Percentiles rank a stretch among this genome's conserved stretches.
phyloP scores from a whole-genome alignment of 2,329 filamentous ascomycete species.

The Microcera coccophila region DNA sequence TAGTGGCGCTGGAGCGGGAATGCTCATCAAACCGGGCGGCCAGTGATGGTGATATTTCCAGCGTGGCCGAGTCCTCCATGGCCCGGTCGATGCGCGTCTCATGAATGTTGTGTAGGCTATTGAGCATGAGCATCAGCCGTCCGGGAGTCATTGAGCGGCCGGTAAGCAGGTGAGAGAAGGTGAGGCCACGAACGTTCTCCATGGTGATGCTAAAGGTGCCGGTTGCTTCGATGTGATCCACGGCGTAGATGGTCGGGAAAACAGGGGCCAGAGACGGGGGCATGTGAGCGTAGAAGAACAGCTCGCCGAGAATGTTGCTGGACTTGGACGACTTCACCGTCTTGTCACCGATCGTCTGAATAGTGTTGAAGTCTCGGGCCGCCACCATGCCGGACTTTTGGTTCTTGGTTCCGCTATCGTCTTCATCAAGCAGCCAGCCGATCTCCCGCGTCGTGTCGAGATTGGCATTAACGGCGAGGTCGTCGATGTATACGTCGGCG shows the following conservation, averaged over 20 bases:
- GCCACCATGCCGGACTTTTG: conserved; percentile 28
- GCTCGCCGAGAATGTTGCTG: conserved; percentile 29
- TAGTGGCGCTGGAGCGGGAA: conserved; percentile 15
- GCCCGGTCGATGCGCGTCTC: conserved; percentile 5
- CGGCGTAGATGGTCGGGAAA: conserved; percentile 24
- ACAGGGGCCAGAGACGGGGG: conserved; percentile 18
- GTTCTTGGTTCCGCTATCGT: conserved; percentile 16
- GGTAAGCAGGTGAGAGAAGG: conserved; percentile 28
- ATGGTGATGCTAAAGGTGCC: conserved; percentile 27
- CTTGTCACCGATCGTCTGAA: conserved; percentile 29
- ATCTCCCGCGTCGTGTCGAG: conserved; percentile 28
- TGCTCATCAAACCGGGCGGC: conserved; percentile 21
- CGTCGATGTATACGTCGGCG: conserved; percentile 30
- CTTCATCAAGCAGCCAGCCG: conserved; percentile 29
- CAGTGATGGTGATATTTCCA: conserved; percentile 21
- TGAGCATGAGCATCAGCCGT: conserved; percentile 23
- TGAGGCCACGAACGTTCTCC: conserved; percentile 27
- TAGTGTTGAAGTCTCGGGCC: conserved; percentile 30
- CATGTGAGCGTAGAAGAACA: conserved; percentile 33
- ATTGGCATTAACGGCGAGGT: conserved; percentile 27
- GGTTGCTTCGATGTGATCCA: conserved; percentile 26
- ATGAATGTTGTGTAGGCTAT: conserved; percentile 16
- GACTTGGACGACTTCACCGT: conserved; percentile 31
- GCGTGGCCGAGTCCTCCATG: no score
- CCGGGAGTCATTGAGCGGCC: conserved; percentile 30